Base-by-base conservation (phyloP, 305 asterid genomes). In the Fraxinus dipetala region DNA sequence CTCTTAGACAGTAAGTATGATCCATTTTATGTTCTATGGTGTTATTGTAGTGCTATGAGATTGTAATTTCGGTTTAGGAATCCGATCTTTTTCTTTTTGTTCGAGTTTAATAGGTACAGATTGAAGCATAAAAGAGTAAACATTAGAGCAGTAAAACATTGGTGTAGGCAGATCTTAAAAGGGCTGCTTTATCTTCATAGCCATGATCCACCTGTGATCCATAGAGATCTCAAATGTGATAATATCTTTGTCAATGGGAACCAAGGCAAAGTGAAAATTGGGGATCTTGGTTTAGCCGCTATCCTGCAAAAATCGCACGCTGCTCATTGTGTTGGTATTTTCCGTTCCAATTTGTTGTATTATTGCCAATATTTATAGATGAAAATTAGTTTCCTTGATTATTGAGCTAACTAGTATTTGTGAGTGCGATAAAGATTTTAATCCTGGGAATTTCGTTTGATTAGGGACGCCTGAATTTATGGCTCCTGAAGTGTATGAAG, bases 1-100 rank as follows among this genome's bases (percentile, higher is more conserved):
- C 99, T 77, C 93, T 95, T 70, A 93, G 98, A 80, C 98, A 95
- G 98, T 95, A 89, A 90, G 98, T 87, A 31, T 31, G 40, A 31
- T 69, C 75, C 75, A 22, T 80, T 31, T 80, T 9, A 1, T 28
- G 3, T 72, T 54, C 65, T 28, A 43, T 65, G 72, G 34, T 63
- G 0, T 63, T 63, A 22, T 70, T 16, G 20, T 70, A 31, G 31
- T 14, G 75, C 43, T 2, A 6, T 31, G 31, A 70, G 40, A 14
- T 69, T 36, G 0, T 69, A 14, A 30, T 69, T 30, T 69, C 4
- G 9, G 43, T 13, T 32, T 31, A 70, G 10, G 10, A 18, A 38
- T 80, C 54, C 24, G 2, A 13, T 38, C 24, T 75, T 9, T 75
- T 28, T 13, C 6, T 24, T 14, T 69, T 56, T 14, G 16, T 82